Evolutionary conservation across 225 moss, liverwort and hornwort species (phyloP).

Genomic region (Marchantia polymorpha): DNA sequence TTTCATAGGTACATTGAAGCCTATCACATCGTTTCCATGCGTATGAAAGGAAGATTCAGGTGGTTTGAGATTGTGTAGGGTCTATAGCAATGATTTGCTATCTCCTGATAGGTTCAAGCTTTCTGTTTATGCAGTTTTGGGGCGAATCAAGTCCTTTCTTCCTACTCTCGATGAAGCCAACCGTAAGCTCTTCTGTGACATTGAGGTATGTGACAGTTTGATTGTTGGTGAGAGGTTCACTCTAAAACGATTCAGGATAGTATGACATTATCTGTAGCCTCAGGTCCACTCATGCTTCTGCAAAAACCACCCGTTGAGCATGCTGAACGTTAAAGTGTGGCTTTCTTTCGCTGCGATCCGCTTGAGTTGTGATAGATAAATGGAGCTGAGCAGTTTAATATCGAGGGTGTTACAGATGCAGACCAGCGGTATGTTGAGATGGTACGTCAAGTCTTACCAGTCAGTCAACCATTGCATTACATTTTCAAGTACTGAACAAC

Average conservation of each 20-base stretch:
- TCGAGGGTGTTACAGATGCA: slow-evolving; percentile 55
- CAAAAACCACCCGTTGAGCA: background rate
- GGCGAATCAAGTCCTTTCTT: slow-evolving; percentile 71
- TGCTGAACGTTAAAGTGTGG: background rate
- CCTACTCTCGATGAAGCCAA: slow-evolving; percentile 76
- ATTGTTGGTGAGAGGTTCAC: too few relatives aligned
- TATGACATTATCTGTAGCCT: background rate
- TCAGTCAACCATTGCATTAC: too few relatives aligned
- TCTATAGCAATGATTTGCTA: background rate
- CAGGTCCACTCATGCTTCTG: background rate
- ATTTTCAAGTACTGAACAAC: too few relatives aligned
- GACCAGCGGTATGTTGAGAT: slow-evolving; percentile 72
- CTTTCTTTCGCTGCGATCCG: background rate
- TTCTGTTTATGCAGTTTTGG: slow-evolving; percentile 48
- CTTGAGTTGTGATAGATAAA: slow-evolving; percentile 30
- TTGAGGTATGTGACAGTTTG: slow-evolving; percentile 38
- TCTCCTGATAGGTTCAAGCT: background rate
- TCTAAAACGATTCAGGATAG: background rate
- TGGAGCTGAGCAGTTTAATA: slow-evolving; percentile 74
- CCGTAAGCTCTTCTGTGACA: slow-evolving; percentile 64
- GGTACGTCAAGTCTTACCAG: slow-evolving; percentile 36
- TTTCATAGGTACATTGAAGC: background rate
- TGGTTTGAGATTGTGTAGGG: background rate
- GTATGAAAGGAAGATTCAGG: background rate
- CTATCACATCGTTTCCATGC: background rate